Evolutionary conservation across 2,329 filamentous ascomycete genomes (phyloP).

Genomic region (Ceratocystis eucalypticola): DNA sequence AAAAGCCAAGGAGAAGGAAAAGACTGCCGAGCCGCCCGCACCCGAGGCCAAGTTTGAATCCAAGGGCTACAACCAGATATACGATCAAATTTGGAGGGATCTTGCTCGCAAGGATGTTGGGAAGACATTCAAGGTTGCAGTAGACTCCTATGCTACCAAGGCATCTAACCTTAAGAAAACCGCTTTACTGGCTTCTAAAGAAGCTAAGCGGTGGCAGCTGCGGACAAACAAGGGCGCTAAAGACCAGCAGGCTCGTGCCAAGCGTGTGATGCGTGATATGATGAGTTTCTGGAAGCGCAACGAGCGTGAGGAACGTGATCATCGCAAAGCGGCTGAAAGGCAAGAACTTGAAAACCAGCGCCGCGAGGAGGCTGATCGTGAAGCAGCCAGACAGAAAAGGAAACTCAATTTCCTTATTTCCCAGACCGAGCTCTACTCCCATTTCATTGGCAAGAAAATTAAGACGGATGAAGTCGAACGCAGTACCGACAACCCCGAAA

Average conservation of each 20-base stretch:
- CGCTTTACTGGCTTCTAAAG: conserved; percentile 88
- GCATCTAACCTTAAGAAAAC: conserved; percentile 97
- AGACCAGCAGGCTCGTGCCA: conserved; percentile 89
- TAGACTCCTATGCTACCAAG: conserved; percentile 72
- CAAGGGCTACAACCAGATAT: conserved; percentile 91
- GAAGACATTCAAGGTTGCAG: conserved; percentile 81
- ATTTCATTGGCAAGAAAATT: conserved; percentile 99
- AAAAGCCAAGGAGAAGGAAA: conserved; percentile 32
- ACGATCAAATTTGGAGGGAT: conserved; percentile 94
- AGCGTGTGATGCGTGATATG: conserved; percentile 99
- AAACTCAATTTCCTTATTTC: conserved; percentile 99
- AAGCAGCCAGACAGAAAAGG: conserved; percentile 92
- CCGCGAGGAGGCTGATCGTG: conserved; percentile 91
- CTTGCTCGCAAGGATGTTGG: conserved; percentile 85
- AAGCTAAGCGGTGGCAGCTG: conserved; percentile 92
- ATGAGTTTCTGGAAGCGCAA: conserved; percentile 99
- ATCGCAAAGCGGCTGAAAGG: conserved; percentile 84
- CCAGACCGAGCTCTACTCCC: conserved; percentile 95
- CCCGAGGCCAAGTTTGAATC: conserved; percentile 60
- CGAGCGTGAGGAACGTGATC: conserved; percentile 88
- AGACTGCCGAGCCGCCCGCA: conserved; percentile 38
- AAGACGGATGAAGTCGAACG: conserved; percentile 91
- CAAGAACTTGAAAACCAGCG: conserved; percentile 94
- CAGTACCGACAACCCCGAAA: conserved; percentile 69
- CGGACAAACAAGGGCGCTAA: conserved; percentile 98